These are phyloP conservation scores for Pseudogymnoascus sp. DNA, from an alignment of 2,329 filamentous ascomycete species.

Conservation along the genomic window DNA sequence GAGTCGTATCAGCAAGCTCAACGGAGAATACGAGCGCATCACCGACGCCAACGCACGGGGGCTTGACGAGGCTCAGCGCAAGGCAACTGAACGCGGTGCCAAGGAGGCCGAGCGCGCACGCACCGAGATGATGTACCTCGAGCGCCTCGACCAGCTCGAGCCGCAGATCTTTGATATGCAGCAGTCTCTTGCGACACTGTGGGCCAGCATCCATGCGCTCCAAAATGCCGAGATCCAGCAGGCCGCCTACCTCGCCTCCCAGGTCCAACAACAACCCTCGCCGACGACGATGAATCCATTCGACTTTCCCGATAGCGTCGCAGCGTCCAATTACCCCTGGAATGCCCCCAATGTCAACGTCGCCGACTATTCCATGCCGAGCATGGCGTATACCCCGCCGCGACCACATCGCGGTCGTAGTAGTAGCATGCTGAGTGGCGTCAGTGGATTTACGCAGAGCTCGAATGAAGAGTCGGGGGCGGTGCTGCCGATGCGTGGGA, in stretches of 20 bases:
- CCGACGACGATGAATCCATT: slow-evolving; percentile 6
- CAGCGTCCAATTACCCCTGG: slow-evolving; percentile 15
- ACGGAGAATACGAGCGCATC: slow-evolving; percentile 63
- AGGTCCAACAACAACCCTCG: slow-evolving; percentile 2
- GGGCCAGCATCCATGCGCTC: slow-evolving; percentile 12
- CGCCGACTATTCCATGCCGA: slow-evolving; percentile 16
- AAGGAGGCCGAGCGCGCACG: slow-evolving; percentile 24
- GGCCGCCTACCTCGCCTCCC: not conserved
- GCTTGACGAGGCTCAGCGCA: slow-evolving; percentile 30
- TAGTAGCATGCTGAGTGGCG: slow-evolving; percentile 58
- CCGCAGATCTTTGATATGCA: slow-evolving; percentile 15
- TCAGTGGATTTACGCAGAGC: slow-evolving; percentile 58
- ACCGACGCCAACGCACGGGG: slow-evolving; percentile 55
- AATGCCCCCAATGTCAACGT: slow-evolving; percentile 8
- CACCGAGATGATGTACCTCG: slow-evolving; percentile 21
- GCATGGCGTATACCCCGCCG: slow-evolving; percentile 14
- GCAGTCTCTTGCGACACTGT: slow-evolving; percentile 8
- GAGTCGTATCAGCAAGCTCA: slow-evolving; percentile 61
- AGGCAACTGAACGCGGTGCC: slow-evolving; percentile 23
- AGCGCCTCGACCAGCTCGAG: slow-evolving; percentile 18
- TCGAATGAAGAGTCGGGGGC: slow-evolving; percentile 39
- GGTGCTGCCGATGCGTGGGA: slow-evolving; percentile 19
- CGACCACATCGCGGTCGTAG: slow-evolving; percentile 44
- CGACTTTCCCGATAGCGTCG: slow-evolving; percentile 11
- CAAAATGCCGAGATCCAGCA: slow-evolving; percentile 13